Evolutionary conservation across 192 early-diverging fungal genomes (phyloP).

Genomic region (Nowakowskiella sp.): DNA sequence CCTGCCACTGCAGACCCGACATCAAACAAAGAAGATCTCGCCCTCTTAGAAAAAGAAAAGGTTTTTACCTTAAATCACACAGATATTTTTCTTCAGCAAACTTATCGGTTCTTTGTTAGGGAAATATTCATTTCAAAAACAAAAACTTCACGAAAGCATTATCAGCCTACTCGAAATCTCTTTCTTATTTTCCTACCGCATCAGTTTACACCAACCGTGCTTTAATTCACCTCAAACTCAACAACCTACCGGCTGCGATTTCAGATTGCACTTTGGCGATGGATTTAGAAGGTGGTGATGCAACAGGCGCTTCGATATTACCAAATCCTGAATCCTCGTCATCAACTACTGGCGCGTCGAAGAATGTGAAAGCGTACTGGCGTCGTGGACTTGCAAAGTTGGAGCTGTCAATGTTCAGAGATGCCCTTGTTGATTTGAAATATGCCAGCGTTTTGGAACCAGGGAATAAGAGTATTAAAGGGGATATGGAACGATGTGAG

Average conservation of each 20-base stretch:
- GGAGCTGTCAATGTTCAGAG: constrained; percentile 33
- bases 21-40: too few species aligned
- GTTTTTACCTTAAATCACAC: constrained; percentile 2
- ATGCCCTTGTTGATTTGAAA: constrained; percentile 48
- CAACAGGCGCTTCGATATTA: too few species aligned
- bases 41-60: constrained; percentile 45
- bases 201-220: constrained; percentile 68
- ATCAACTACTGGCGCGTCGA: too few species aligned
- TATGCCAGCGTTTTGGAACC: constrained; percentile 59
- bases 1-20: too few species aligned
- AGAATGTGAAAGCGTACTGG: constrained; percentile 75
- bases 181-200: constrained; percentile 52
- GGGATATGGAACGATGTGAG: constrained; percentile 49
- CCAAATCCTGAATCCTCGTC: too few species aligned
- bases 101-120: constrained; percentile 14
- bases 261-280: constrained; percentile 56
- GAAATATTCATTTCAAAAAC: constrained; percentile 45
- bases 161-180: constrained; percentile 42
- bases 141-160: constrained; percentile 32
- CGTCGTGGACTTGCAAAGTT: constrained; percentile 59
- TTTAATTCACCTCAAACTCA: constrained; percentile 71
- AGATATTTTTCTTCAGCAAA: neutral
- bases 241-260: constrained; percentile 31
- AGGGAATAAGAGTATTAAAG: constrained; percentile 49
- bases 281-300: constrained; percentile 47